Conservation (phyloP, 192 early-diverging fungal genomes). For the Linnemannia exigua region DNA sequence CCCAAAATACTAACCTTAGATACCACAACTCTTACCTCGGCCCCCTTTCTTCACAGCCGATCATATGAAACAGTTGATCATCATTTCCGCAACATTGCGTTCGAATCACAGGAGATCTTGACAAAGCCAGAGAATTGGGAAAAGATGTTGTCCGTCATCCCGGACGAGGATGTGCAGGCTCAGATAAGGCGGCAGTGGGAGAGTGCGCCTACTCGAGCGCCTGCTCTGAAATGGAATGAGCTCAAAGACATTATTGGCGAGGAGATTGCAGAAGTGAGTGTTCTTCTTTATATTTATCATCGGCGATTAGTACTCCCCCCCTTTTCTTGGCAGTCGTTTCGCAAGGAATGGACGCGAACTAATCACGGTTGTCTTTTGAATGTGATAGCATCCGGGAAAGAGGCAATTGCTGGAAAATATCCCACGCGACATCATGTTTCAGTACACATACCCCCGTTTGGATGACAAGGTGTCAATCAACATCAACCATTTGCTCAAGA, state of each 20-base stretch:
- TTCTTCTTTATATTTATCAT: background rate
- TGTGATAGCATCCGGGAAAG: constrained; percentile 49
- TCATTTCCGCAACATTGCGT: constrained; percentile 80
- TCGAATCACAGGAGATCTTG: constrained; percentile 83
- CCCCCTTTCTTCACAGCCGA: constrained; percentile 60
- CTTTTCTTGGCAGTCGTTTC: no score
- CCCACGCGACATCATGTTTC: constrained; percentile 86
- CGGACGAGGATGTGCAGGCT: constrained; percentile 72
- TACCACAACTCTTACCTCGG: no score
- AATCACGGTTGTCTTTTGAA: background rate
- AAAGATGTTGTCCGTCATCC: constrained; percentile 82
- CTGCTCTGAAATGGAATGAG: constrained; percentile 63
- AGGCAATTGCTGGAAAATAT: constrained; percentile 56
- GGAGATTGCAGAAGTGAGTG: constrained; percentile 13
- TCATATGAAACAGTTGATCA: constrained; percentile 74
- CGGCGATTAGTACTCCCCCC: no score
- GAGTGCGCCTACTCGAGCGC: constrained; percentile 22
- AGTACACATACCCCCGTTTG: constrained; percentile 93
- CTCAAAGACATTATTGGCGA: constrained; percentile 42
- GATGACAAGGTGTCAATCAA: constrained; percentile 93
- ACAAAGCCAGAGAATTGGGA: constrained; percentile 72
- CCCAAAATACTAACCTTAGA: background rate
- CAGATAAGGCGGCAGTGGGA: constrained; percentile 61
- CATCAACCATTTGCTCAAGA: constrained; percentile 96
- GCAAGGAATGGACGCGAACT: background rate